Percentiles rank a stretch among this genome's conserved stretches.
Evolutionary conservation across 495 filamentous ascomycete species (phyloP).

Genomic region (Neurospora sp.): DNA sequence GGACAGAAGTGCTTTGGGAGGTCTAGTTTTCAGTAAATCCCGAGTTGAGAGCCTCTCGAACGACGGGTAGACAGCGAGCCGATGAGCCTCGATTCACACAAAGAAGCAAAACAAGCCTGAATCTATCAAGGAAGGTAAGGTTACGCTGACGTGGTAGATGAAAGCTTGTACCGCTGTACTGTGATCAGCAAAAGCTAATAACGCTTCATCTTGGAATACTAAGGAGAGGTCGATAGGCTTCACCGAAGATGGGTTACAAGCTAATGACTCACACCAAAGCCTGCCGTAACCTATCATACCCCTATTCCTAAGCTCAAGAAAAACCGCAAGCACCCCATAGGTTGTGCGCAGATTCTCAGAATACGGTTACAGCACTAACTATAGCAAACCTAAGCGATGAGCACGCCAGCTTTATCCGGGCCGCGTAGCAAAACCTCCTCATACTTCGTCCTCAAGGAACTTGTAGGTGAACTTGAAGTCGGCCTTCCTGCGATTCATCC

Average conservation of each 20-base stretch:
- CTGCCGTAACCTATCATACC: neutral
- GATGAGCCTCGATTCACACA: neutral
- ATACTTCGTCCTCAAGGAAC: constrained; percentile 37
- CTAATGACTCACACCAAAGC: neutral
- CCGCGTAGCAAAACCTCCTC: neutral
- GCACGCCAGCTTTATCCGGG: neutral
- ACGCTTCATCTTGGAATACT: neutral
- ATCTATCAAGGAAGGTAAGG: neutral
- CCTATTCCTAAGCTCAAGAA: neutral
- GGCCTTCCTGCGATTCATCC: constrained; percentile 98
- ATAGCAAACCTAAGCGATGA: neutral
- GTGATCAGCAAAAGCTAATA: neutral
- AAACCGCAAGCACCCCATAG: neutral
- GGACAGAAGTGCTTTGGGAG: neutral
- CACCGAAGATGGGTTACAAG: neutral
- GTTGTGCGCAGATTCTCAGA: neutral
- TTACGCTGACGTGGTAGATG: neutral
- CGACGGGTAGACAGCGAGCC: neutral
- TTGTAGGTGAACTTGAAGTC: constrained; percentile 99
- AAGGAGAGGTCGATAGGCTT: neutral
- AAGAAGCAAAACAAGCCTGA: neutral
- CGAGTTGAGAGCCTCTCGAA: neutral
- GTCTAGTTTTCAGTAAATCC: neutral
- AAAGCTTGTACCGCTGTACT: neutral
- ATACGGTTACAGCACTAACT: neutral